Evolutionary conservation across 1,139 yeast genomes (phyloP).

Genomic region (Kazachstania sp.): DNA sequence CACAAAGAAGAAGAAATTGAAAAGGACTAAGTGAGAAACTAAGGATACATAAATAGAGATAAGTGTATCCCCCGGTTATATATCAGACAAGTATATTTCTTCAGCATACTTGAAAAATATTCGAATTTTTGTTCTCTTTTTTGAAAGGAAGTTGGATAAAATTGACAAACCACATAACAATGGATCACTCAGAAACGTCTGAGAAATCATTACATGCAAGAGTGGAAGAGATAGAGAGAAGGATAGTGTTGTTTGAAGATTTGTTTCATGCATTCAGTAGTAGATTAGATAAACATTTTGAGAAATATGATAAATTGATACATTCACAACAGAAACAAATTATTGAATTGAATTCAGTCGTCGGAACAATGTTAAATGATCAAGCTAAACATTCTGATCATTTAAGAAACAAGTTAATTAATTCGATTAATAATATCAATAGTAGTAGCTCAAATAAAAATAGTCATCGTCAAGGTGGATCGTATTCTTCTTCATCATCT

Average conservation of each 20-base stretch:
- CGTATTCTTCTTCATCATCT: no score
- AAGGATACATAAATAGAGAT: no score
- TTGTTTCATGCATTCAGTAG: constrained; percentile 27
- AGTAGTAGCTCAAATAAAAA: constrained; percentile 2
- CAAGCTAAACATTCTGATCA: constrained; percentile 24
- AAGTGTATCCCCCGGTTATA: no score
- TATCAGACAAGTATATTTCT: no score
- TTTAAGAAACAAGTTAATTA: constrained; percentile 21
- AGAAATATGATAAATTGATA: constrained; percentile 26
- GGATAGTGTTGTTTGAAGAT: constrained; percentile 25
- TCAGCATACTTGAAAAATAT: no score
- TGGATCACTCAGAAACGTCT: constrained; percentile 7
- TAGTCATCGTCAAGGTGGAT: no score
- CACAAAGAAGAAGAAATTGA: no score
- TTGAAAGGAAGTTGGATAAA: no score
- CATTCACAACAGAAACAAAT: constrained; percentile 29
- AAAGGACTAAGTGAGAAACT: no score
- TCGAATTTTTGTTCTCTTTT: no score
- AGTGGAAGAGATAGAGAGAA: constrained; percentile 23
- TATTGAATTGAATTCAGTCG: constrained; percentile 20
- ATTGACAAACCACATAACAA: no score
- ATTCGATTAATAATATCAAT: constrained; percentile 17
- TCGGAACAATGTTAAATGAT: constrained; percentile 24
- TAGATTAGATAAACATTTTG: constrained; percentile 27
- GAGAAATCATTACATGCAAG: constrained; percentile 11